These are phyloP conservation scores for Cordyceps javanica DNA, from an alignment of 2,329 filamentous ascomycete genomes.

Conservation along the genomic window DNA sequence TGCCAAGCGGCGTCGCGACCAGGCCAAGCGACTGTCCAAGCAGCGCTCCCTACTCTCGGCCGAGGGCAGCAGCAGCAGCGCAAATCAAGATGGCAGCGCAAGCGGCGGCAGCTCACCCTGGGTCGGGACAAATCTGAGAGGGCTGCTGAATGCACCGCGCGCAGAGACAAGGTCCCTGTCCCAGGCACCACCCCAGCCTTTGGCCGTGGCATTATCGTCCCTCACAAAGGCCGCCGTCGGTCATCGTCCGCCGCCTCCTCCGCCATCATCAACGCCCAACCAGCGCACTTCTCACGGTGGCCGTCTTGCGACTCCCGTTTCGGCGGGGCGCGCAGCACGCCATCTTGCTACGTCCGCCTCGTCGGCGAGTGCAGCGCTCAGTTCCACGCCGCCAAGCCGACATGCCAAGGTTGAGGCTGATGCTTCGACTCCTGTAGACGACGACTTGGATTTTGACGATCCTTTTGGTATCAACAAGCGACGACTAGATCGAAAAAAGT, in stretches of 20 bases:
- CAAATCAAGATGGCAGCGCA: background rate
- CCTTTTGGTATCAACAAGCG: constrained; percentile 30
- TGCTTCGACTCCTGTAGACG: background rate
- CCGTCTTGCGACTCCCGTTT: background rate
- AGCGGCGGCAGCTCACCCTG: constrained; percentile 19
- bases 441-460: constrained; percentile 25
- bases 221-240: constrained; percentile 17
- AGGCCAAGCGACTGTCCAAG: constrained; percentile 17
- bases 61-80: background rate
- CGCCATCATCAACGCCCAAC: background rate
- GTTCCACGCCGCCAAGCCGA: constrained; percentile 5
- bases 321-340: background rate
- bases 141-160: constrained; percentile 38
- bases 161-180: constrained; percentile 19
- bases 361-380: background rate
- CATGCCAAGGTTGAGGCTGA: constrained; percentile 2
- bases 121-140: constrained; percentile 30
- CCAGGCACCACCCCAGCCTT: background rate
- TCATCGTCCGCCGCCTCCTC: background rate
- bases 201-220: background rate
- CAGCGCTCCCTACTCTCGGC: constrained; percentile 20
- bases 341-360: constrained; percentile 2
- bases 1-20: constrained; percentile 19
- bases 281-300: background rate
- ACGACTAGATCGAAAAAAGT: constrained; percentile 24